Evolutionary conservation across 257 asterid species (phyloP).

Genomic region (Gentiana straminea): DNA sequence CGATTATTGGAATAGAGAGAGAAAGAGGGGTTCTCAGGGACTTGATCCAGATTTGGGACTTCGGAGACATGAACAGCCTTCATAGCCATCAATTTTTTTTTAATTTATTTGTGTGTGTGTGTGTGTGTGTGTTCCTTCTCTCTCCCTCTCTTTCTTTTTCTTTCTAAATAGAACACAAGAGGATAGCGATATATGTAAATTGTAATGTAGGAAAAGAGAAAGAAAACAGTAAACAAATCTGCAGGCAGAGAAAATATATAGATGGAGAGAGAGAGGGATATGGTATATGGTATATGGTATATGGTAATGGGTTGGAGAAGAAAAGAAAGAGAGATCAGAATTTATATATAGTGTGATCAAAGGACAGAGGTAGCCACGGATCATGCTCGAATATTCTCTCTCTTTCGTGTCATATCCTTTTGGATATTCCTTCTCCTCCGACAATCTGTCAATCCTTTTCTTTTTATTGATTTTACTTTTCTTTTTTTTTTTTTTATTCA

Average conservation of each 20-base stretch:
- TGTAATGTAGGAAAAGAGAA: conserved; percentile 3
- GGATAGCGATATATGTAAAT: background rate
- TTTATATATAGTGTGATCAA: background rate
- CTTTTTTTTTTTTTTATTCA: no score
- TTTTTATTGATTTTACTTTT: no score
- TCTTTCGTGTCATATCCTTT: conserved; percentile 31
- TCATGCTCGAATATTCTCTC: conserved; percentile 44
- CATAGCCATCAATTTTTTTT: conserved; percentile 46
- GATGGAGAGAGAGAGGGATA: background rate
- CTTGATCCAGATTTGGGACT: conserved; percentile 77
- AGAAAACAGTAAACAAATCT: no score
- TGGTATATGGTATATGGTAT: conserved; percentile 12
- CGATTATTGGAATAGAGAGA: conserved; percentile 34
- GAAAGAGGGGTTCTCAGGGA: conserved; percentile 48
- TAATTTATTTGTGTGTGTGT: no score
- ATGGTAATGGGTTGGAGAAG: conserved; percentile 9
- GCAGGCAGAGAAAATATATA: background rate
- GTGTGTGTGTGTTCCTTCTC: no score
- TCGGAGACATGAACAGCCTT: conserved; percentile 85
- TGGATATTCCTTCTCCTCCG: conserved; percentile 40
- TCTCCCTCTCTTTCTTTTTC: no score
- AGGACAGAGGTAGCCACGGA: background rate
- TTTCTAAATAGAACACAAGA: no score
- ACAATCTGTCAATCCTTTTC: background rate
- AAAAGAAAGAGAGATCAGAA: no score